Conservation (phyloP, 2,329 filamentous ascomycete species). For the Didymella glomerata region DNA sequence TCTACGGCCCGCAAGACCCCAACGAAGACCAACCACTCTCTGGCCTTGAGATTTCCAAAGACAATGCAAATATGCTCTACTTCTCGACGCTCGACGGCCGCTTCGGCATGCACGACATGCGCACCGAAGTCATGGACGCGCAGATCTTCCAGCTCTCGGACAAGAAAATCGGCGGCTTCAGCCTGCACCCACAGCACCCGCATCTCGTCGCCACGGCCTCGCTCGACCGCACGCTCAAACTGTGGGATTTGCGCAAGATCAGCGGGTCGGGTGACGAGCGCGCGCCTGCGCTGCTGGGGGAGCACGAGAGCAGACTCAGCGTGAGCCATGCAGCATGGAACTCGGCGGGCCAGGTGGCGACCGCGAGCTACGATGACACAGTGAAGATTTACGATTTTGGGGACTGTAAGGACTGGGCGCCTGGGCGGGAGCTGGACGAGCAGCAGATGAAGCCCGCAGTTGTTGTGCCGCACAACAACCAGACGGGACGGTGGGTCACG, state of each 20-base stretch:
- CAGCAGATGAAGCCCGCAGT: constrained; percentile 73
- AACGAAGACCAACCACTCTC: constrained; percentile 81
- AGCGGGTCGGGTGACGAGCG: constrained; percentile 67
- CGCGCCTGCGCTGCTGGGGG: constrained; percentile 75
- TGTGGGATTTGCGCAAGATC: constrained; percentile 92
- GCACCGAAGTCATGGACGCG: constrained; percentile 64
- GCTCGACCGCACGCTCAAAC: constrained; percentile 84
- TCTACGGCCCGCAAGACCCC: constrained; percentile 77
- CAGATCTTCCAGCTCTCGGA: constrained; percentile 81
- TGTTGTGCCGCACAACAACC: constrained; percentile 86
- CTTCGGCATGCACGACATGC: constrained; percentile 82
- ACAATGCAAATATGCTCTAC: constrained; percentile 76
- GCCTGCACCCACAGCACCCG: constrained; percentile 78
- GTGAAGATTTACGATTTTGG: constrained; percentile 89
- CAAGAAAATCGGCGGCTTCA: constrained; percentile 96
- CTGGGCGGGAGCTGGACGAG: constrained; percentile 65
- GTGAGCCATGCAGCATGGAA: constrained; percentile 96
- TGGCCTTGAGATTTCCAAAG: constrained; percentile 78
- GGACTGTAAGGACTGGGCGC: constrained; percentile 58
- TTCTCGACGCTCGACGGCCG: constrained; percentile 87
- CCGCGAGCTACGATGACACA: constrained; percentile 92
- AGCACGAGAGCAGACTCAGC: constrained; percentile 82
- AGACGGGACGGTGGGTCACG: constrained; percentile 93
- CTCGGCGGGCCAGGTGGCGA: constrained; percentile 82
- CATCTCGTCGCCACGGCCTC: constrained; percentile 90